Evolutionary conservation across 805 yeast genomes (phyloP), one percentile per base, ranked within the genome.

Genomic region (Tetrapisispora phaffii): DNA sequence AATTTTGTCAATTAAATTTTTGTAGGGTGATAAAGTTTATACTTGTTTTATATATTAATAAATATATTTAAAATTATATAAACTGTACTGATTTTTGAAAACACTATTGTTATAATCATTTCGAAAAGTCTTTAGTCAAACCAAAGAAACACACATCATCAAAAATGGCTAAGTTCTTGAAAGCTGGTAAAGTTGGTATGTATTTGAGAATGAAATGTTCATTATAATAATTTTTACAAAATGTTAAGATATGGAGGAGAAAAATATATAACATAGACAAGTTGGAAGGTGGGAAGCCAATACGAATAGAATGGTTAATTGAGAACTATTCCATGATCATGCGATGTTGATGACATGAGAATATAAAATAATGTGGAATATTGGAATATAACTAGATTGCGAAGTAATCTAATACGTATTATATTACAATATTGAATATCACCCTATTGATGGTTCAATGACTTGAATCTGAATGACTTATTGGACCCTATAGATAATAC

Each of bases 161-260:
- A 40, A 33, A 41, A 76, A 89, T 88, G 96, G 96, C 96, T 79
- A 93, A 93, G 78, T 90, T 93, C 84, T 82, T 93, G 77, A 93
- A 90, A 80, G 85, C 97, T 74, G 97, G 97, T 82, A 88, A 85
- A 85, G 97, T 90, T 83, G 97, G 68, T 64, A 64, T 59, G 68
- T 63, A 58, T 56, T 16, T 6, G 13, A 16, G n/a, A 22, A 36
- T 36, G 39, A 36, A 36, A 36, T n/a, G 22, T 23, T 10, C 7
- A 36, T 21, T 36, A 34, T 16, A 4, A 36, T 5, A 12, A 28
- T 28, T 28, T n/a, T 28, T 10, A 28, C 13, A n/a, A 9, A 28
- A 28, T 6, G 31, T 28, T 28, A n/a, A 9, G 31, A 28, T 28
- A 28, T 12, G 13, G 31, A 28, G 13, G 4, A 28, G 13, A 10